Evolutionary conservation across 805 yeast genomes (phyloP).

Genomic region (Maudiozyma barnettii): DNA sequence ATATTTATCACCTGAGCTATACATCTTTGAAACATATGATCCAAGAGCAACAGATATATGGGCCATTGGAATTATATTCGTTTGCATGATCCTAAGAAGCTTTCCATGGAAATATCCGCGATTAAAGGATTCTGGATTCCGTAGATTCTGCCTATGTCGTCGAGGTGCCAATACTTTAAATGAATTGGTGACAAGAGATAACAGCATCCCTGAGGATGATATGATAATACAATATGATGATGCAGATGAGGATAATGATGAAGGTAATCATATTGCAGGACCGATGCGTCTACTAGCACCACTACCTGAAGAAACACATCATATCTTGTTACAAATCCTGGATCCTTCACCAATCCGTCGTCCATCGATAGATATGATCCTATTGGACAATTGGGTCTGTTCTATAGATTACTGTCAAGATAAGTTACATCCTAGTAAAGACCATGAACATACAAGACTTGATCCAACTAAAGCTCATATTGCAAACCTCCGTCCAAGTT

Average conservation of each 20-base stretch:
- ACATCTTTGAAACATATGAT: slow-evolving; percentile 69
- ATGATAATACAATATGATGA: background rate
- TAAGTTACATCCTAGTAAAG: slow-evolving; percentile 32
- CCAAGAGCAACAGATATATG: slow-evolving; percentile 90
- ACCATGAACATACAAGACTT: slow-evolving; percentile 74
- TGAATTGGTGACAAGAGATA: slow-evolving; percentile 42
- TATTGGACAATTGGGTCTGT: slow-evolving; percentile 58
- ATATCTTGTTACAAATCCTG: slow-evolving; percentile 63
- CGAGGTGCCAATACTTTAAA: slow-evolving; percentile 50
- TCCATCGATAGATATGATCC: slow-evolving; percentile 64
- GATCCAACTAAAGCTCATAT: slow-evolving; percentile 90
- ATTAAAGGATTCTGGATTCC: slow-evolving; percentile 66
- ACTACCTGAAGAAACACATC: slow-evolving; percentile 56
- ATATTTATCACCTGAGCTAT: slow-evolving; percentile 83
- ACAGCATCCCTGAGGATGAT: background rate
- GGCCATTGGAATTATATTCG: slow-evolving; percentile 82
- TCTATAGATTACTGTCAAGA: slow-evolving; percentile 55
- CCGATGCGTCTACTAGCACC: slow-evolving; percentile 61
- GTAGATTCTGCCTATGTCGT: slow-evolving; percentile 63
- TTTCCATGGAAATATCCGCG: slow-evolving; percentile 93
- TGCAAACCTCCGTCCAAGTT: slow-evolving; percentile 46
- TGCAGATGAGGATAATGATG: slow-evolving; percentile 5
- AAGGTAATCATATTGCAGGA: slow-evolving; percentile 60
- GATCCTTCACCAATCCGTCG: slow-evolving; percentile 77
- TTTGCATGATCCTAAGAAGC: slow-evolving; percentile 82